phyloP scores from a whole-genome alignment of 1,139 yeast genomes.

The Debaryomyces singareniensis region DNA sequence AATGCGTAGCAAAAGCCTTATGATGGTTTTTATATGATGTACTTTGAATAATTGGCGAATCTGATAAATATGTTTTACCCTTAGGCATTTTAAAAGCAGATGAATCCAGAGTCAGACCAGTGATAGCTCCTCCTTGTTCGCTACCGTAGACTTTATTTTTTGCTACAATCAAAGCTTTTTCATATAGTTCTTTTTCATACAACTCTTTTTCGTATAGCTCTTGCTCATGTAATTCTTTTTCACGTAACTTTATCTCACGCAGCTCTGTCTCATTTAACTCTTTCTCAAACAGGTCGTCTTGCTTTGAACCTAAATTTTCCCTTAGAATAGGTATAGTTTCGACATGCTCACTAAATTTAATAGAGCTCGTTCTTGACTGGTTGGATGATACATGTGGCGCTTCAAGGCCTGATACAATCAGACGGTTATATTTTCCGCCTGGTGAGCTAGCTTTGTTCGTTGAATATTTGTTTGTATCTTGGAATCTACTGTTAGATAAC shows the following conservation, averaged over 20 bases:
- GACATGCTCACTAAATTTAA: conserved; percentile 33
- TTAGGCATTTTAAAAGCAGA: no score
- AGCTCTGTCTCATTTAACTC: conserved; percentile 4
- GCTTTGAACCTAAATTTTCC: not conserved
- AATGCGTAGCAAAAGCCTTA: conserved; percentile 30
- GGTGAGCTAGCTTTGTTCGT: not conserved
- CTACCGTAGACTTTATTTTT: conserved; percentile 35
- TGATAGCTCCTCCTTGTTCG: conserved; percentile 6
- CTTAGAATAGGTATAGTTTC: conserved; percentile 31
- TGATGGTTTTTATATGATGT: conserved; percentile 37
- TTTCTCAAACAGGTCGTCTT: conserved; percentile 8
- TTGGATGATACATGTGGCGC: not conserved
- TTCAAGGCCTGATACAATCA: not conserved
- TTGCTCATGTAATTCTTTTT: conserved; percentile 1
- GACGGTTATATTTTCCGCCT: not conserved
- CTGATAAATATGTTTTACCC: no score
- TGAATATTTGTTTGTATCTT: conserved; percentile 1
- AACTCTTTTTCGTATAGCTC: no score
- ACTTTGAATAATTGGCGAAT: no score
- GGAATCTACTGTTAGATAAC: conserved; percentile 3
- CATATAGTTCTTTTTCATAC: conserved; percentile 18
- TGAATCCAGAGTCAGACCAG: no score
- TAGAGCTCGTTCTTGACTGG: conserved; percentile 23
- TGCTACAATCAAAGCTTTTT: conserved; percentile 37
- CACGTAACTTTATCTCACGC: no score